Conservation (phyloP, 441 rosid species). For the Geranium incanum region DNA sequence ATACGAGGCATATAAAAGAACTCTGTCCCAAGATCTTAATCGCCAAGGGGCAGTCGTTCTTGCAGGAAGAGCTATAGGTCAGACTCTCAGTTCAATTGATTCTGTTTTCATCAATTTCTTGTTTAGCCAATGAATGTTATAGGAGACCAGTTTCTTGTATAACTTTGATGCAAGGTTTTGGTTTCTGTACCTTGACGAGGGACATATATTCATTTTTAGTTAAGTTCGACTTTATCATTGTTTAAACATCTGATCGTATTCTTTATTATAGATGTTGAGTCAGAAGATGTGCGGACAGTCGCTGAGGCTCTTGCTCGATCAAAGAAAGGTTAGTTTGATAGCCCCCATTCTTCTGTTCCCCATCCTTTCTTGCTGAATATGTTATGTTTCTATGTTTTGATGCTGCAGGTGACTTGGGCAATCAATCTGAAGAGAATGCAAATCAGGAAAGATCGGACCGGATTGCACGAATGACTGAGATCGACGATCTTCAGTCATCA, state of each 20-base stretch:
- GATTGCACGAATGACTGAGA: constrained; percentile 49
- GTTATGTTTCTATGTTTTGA: constrained; percentile 13
- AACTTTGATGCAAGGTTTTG: neutral
- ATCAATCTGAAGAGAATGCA: constrained; percentile 38
- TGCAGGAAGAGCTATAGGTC: constrained; percentile 78
- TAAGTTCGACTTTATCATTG: constrained; percentile 13
- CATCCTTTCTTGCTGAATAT: constrained; percentile 11
- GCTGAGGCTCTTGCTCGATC: constrained; percentile 77
- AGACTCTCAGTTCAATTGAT: constrained; percentile 22
- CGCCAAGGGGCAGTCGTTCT: constrained; percentile 92
- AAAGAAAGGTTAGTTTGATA: constrained; percentile 48
- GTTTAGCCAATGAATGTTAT: constrained; percentile 7
- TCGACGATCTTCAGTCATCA: constrained; percentile 82
- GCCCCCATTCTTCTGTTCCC: constrained; percentile 12
- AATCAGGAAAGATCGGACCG: constrained; percentile 46
- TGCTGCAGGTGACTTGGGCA: constrained; percentile 27
- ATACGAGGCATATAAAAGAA: constrained; percentile 51
- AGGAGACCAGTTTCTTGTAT: neutral
- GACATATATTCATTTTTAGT: constrained; percentile 11
- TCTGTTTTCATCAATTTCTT: constrained; percentile 13
- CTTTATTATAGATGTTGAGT: constrained; percentile 50
- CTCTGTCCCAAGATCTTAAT: constrained; percentile 74
- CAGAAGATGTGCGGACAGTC: constrained; percentile 63
- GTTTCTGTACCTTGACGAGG: neutral
- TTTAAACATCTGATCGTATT: neutral